A percentile compares a stretch with the other conserved stretches of the same genome.
Evolutionary conservation across 192 early-diverging fungal species (phyloP).

Genomic region (Coemansia sp.): DNA sequence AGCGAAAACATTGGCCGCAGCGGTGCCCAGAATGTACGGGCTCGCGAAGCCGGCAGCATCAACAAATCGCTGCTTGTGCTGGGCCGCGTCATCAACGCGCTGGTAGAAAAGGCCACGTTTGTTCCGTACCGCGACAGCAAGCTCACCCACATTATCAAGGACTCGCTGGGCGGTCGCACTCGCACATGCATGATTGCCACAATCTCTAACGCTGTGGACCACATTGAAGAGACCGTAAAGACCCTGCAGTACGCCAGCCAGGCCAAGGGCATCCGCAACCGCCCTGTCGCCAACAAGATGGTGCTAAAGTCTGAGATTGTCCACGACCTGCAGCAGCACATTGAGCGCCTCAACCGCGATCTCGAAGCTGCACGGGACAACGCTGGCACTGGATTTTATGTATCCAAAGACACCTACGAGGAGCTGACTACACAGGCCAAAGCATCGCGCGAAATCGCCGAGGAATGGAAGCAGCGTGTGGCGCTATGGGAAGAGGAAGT

Average conservation of each 20-base stretch:
- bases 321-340: conserved; percentile 74
- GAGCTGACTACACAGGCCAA: conserved; percentile 32
- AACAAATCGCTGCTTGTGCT: conserved; percentile 78
- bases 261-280: conserved; percentile 77
- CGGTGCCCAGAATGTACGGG: conserved; percentile 78
- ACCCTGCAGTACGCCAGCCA: conserved; percentile 78
- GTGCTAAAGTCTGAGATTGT: conserved; percentile 83
- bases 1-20: conserved; percentile 90
- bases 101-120: conserved; percentile 61
- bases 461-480: conserved; percentile 43
- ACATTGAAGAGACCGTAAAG: conserved; percentile 68
- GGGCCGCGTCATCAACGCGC: conserved; percentile 68
- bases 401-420: conserved; percentile 66
- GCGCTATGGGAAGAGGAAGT: conserved; percentile 29
- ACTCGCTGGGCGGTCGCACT: conserved; percentile 86
- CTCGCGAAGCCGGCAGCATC: conserved; percentile 87
- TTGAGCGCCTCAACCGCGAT: conserved; percentile 78
- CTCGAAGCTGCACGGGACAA: conserved; percentile 78
- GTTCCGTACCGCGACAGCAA: conserved; percentile 84
- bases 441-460: conserved; percentile 13
- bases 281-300: conserved; percentile 71
- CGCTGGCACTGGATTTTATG: conserved; percentile 68
- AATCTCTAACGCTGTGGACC: conserved; percentile 71
- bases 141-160: conserved; percentile 85
- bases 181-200: conserved; percentile 97